phyloP scores from a whole-genome alignment of 2,329 filamentous ascomycete genomes.

The Aspergillus unguis region DNA sequence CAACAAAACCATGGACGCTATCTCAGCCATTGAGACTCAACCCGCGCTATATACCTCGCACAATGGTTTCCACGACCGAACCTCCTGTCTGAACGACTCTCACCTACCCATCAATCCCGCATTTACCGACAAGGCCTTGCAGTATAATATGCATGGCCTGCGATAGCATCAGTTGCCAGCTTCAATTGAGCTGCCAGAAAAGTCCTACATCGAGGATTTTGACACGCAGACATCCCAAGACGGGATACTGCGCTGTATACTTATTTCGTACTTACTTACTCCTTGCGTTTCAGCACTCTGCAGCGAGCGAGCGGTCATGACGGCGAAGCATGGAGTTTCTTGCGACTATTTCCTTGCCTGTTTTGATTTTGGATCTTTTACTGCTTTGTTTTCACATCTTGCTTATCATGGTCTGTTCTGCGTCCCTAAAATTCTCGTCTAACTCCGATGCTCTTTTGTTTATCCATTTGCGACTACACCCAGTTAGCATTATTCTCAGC shows the following conservation, averaged over 20 bases:
- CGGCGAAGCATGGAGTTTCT: conserved; percentile 27
- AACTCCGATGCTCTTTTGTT: too few relatives aligned
- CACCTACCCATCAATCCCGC: conserved; percentile 31
- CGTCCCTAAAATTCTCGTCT: too few relatives aligned
- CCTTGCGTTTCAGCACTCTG: conserved; percentile 14
- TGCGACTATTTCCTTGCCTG: neutral
- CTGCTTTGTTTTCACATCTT: neutral
- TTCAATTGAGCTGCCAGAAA: too few relatives aligned
- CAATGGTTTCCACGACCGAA: conserved; percentile 1
- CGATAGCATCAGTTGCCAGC: too few relatives aligned
- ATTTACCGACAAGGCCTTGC: conserved; percentile 17
- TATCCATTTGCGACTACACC: neutral
- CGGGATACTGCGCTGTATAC: conserved; percentile 19
- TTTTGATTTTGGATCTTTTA: neutral
- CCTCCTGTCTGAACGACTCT: conserved; percentile 21
- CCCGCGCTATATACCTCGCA: neutral
- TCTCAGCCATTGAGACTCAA: neutral
- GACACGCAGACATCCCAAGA: conserved; percentile 16
- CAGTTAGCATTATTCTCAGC: conserved; percentile 1
- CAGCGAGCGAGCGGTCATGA: conserved; percentile 12
- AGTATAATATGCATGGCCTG: conserved; percentile 13
- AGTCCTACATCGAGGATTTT: neutral
- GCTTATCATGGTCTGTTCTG: too few relatives aligned
- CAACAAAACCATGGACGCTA: neutral
- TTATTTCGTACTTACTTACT: conserved; percentile 17